phyloP scores from a whole-genome alignment of 192 early-diverging fungal species.

The Backusella sp. region DNA sequence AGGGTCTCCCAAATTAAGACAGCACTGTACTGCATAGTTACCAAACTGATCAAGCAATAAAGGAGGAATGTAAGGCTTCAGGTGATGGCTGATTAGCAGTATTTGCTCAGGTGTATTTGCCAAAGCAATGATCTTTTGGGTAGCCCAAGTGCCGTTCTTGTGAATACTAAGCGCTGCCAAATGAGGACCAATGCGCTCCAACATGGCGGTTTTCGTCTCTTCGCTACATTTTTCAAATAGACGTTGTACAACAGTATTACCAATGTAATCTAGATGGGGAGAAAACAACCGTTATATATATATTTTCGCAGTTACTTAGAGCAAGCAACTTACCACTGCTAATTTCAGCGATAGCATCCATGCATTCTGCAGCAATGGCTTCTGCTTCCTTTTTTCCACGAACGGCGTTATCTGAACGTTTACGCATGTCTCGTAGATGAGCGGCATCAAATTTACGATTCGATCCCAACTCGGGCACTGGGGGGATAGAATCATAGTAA shows the following conservation, averaged over 20 bases:
- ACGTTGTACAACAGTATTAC: conserved; percentile 94
- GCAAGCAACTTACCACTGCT: conserved; percentile 67
- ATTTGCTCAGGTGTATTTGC: conserved; percentile 77
- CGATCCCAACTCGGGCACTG: conserved; percentile 16
- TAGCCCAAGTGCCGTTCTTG: conserved; percentile 99
- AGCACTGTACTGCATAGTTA: conserved; percentile 98
- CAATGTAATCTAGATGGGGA: conserved; percentile 77
- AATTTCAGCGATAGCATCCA: conserved; percentile 87
- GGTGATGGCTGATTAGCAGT: conserved; percentile 52
- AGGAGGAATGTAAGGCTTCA: conserved; percentile 74
- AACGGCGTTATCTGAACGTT: conserved; percentile 61
- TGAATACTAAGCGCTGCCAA: conserved; percentile 91
- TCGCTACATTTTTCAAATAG: conserved; percentile 81
- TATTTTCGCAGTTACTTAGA: background rate
- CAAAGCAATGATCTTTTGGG: conserved; percentile 95
- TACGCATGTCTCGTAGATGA: conserved; percentile 84
- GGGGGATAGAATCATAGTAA: conserved; percentile 31
- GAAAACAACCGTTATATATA: conserved; percentile 42
- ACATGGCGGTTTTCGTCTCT: conserved; percentile 70
- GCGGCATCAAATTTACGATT: conserved; percentile 70
- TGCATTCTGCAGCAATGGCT: conserved; percentile 72
- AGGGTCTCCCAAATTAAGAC: conserved; percentile 71
- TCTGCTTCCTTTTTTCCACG: conserved; percentile 60
- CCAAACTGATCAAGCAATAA: conserved; percentile 96
- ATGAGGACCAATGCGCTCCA: conserved; percentile 79